These are phyloP conservation scores for Leccinellum luteum DNA, from an alignment of 768 basidiomycete species.

Conservation along the genomic window DNA sequence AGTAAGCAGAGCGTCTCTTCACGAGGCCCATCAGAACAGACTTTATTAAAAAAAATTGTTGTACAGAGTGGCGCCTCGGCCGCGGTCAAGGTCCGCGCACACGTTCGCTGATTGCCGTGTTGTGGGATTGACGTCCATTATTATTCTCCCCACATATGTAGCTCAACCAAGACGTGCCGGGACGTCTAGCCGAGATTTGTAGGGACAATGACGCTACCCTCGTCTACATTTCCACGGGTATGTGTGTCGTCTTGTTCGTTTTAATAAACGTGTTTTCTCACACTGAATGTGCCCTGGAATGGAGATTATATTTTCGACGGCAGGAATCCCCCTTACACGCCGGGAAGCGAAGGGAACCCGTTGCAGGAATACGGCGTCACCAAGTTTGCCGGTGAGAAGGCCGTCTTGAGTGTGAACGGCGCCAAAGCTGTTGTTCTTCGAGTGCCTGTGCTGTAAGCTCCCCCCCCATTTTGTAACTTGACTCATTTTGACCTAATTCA, in stretches of 20 bases:
- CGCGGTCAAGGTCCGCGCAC: constrained; percentile 51
- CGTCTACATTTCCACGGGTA: constrained; percentile 91
- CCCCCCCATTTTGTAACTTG: neutral
- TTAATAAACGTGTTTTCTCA: constrained; percentile 4
- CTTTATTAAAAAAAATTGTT: neutral
- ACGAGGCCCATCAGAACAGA: neutral
- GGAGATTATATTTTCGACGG: constrained; percentile 96
- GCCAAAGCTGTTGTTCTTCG: constrained; percentile 70
- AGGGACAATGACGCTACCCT: constrained; percentile 62
- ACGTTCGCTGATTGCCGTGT: neutral
- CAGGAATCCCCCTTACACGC: constrained; percentile 84
- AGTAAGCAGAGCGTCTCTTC: constrained; percentile 39
- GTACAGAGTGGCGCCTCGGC: constrained; percentile 56
- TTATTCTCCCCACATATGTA: constrained; percentile 27
- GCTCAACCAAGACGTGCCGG: constrained; percentile 82
- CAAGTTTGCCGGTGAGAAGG: constrained; percentile 85
- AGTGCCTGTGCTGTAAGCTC: constrained; percentile 83
- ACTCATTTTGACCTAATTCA: neutral
- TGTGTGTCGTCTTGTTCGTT: neutral
- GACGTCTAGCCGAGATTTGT: constrained; percentile 65
- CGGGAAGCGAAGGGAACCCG: constrained; percentile 72
- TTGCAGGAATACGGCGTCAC: constrained; percentile 85
- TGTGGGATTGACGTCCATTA: neutral
- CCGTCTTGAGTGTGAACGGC: constrained; percentile 57
- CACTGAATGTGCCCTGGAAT: constrained; percentile 1